Evolutionary conservation across 805 yeast species (phyloP), one percentile per base, ranked within the genome.

Genomic region (Yamadazyma endophytica): DNA sequence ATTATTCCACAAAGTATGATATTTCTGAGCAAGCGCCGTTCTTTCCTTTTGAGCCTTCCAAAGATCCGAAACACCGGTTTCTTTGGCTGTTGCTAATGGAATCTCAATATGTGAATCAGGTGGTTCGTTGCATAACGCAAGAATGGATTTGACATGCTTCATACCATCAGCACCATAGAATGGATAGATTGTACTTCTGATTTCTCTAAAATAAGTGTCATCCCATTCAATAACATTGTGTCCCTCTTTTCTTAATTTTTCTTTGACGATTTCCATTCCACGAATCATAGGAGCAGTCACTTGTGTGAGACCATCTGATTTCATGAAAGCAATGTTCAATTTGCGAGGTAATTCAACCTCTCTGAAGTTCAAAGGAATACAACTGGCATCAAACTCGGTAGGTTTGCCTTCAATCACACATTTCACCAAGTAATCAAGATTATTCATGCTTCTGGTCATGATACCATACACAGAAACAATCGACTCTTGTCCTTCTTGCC

Each of bases 391-490:
- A 12, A 40, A 46, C 13, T 58, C 52, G 80, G 82, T 77, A 6
- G 86, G 87, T 40, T 73, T 62, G 36, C 83, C 83, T 17, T 61
- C 60, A 47, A 76, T 77, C 42, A 76, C 60, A 7, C 13, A 3
- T 18, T 29, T 24, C 7, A 14, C 14, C 13, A 15, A 30, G 49
- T 74, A 78, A 14, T 80, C 85, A 40, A 81, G 54, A 54, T 81
- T 89, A 5, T 77, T 80, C 26, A 77, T 58, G 4, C 74, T 56
- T 42, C 78, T 67, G 3, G 84, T 68, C 58, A 82, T 50, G 21
- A 89, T 88, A 14, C 88, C 89, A 29, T 68, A 66, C 15, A 78
- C 80, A 9, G 81, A 75, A n/a, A 68, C 71, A 32, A 82, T 75
- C n/a, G 80, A 61, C 52, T 80, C 82, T 49, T 76, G 80, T 32